These are phyloP conservation scores for Mrakia gelida DNA, from an alignment of 768 basidiomycete species.

Conservation along the genomic window DNA sequence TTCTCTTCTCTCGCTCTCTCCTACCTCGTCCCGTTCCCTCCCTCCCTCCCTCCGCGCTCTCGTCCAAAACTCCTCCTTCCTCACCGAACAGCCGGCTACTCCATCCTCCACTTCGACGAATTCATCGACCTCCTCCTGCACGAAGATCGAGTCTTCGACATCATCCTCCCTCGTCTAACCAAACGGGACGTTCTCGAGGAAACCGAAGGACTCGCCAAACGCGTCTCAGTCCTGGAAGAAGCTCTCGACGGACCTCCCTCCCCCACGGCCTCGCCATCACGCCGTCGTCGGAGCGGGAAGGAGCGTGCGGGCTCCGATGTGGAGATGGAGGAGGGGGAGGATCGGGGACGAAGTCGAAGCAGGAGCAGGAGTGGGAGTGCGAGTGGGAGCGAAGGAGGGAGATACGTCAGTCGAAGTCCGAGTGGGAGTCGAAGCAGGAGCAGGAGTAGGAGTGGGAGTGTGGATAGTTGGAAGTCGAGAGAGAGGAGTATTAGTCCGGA, in stretches of 20 bases:
- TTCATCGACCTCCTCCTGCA: slow-evolving; percentile 77
- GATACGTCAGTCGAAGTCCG: too few species aligned
- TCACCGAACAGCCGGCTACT: slow-evolving; percentile 68
- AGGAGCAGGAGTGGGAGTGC: background rate
- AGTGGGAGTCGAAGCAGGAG: slow-evolving; percentile 18
- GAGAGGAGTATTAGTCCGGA: slow-evolving; percentile 27
- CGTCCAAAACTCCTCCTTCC: background rate
- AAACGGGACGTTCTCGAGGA: slow-evolving; percentile 87
- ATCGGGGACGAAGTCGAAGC: background rate
- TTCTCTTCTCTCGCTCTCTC: too few species aligned
- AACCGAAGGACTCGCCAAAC: slow-evolving; percentile 76
- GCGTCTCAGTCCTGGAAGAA: slow-evolving; percentile 69
- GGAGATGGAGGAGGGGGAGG: slow-evolving; percentile 18
- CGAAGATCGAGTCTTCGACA: slow-evolving; percentile 92
- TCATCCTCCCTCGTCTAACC: slow-evolving; percentile 83
- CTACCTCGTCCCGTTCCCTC: too few species aligned
- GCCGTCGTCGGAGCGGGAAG: slow-evolving; percentile 6
- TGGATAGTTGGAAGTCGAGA: slow-evolving; percentile 21
- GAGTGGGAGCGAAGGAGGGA: slow-evolving; percentile 1
- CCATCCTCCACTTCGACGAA: slow-evolving; percentile 83
- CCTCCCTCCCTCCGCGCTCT: too few species aligned
- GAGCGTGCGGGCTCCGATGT: slow-evolving; percentile 3
- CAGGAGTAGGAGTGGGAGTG: slow-evolving; percentile 13
- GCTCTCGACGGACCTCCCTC: slow-evolving; percentile 15
- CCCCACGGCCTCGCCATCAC: background rate